Evolutionary conservation across 176 grass and related monocot species (phyloP), one percentile per base, ranked within the genome.

Genomic region (Avena eriantha): DNA sequence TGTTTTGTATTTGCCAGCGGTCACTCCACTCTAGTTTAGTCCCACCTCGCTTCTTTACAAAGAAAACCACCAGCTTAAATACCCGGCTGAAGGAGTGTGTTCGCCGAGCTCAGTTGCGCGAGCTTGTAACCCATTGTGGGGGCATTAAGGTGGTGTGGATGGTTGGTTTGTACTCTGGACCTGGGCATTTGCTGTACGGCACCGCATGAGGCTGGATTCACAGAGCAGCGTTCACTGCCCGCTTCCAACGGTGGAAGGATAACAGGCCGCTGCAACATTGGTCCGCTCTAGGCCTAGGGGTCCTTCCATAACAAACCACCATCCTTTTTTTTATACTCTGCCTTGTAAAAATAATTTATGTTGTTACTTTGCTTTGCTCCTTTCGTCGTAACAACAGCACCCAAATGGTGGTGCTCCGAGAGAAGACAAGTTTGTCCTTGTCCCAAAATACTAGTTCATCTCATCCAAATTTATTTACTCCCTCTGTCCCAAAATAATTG

Each of bases 171-270:
- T 1, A 13, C 0, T 47, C 0, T 76, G 34, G 2, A 0, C 35
- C 8, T 87, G 48, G 59, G 71, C 2, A 2, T 8, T 0, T 33
- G 69, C 0, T 87, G 48, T 47, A 18, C n/a, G 82, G 54, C 65
- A 88, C 15, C 1, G 83, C 83, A 69, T 81, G 57, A 81, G 87
- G 87, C 84, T 89, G 84, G 84, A 4, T 87, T 87, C 39, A 87
- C 87, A 89, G 90, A 89, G 87, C 91, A 89, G 60, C 87, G 80
- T 47, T 31, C 12, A 90, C 81, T 74, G 57, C 54, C 61, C 84
- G 71, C 71, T 93, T 43, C 56, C 70, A 57, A 90, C 69, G 84
- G 84, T 92, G 87, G 87, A 48, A 86, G 61, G 80, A 89, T 72
- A 69, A 84, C 80, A 74, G 84, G 75, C 24, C 17, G 39, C 39